phyloP scores from a whole-genome alignment of 1,284 basidiomycete species.

The Laetiporus sulphureus region DNA sequence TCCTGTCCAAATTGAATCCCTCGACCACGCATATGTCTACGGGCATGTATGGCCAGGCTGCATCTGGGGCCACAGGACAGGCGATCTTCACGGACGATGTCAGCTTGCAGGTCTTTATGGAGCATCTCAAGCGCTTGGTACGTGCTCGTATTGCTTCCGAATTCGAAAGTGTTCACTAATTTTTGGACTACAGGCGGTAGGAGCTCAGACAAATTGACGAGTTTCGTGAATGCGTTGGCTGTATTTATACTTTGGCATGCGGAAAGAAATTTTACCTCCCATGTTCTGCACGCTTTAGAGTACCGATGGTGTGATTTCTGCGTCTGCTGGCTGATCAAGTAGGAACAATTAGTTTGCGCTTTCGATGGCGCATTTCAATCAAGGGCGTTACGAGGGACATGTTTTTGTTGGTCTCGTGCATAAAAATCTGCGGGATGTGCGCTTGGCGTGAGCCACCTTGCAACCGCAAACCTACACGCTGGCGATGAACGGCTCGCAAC shows the following conservation, averaged over 20 bases:
- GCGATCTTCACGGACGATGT: constrained; percentile 99
- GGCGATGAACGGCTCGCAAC: too few species aligned
- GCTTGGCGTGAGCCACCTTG: too few species aligned
- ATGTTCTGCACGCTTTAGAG: too few species aligned
- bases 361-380: too few species aligned
- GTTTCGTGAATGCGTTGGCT: not conserved
- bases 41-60: constrained; percentile 75
- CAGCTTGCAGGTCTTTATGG: constrained; percentile 95
- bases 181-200: constrained; percentile 45
- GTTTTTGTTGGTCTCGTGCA: too few species aligned
- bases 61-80: constrained; percentile 65
- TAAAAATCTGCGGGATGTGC: too few species aligned
- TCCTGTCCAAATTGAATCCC: constrained; percentile 94
- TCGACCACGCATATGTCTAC: constrained; percentile 96
- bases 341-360: too few species aligned
- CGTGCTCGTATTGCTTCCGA: constrained; percentile 21
- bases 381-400: too few species aligned
- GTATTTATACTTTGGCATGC: constrained; percentile 1
- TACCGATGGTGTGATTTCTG: too few species aligned
- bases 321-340: too few species aligned
- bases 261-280: too few species aligned
- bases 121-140: constrained; percentile 85
- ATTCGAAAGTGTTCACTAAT: constrained; percentile 6
- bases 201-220: constrained; percentile 57
- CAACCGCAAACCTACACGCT: too few species aligned